Conservation (phyloP, 441 rosid genomes). For the Populus hybrid region DNA sequence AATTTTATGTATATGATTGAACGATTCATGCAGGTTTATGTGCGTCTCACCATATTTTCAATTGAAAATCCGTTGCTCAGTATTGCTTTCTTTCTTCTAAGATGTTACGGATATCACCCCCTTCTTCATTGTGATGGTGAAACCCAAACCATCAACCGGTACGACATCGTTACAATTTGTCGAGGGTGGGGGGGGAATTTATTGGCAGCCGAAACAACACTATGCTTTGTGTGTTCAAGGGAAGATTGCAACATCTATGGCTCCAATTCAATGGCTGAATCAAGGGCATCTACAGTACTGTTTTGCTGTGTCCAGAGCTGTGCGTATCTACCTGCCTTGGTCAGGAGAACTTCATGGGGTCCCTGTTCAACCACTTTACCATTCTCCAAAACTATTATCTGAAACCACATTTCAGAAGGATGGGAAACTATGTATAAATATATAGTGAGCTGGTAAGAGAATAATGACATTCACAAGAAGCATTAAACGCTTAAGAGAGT, state of each 20-base stretch:
- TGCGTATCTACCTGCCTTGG: constrained; percentile 84
- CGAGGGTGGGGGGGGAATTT: background rate
- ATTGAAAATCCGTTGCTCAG: background rate
- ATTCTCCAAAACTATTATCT: constrained; percentile 90
- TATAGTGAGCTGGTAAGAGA: background rate
- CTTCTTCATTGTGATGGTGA: background rate
- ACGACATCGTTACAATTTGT: background rate
- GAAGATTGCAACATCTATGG: constrained; percentile 18
- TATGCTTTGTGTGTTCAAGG: background rate
- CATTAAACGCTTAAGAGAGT: background rate
- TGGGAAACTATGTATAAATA: constrained; percentile 6
- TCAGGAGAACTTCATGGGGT: constrained; percentile 74
- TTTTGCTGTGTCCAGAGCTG: constrained; percentile 96
- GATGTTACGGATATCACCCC: background rate
- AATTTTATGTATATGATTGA: constrained; percentile 11
- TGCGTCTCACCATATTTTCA: background rate
- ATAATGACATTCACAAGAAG: background rate
- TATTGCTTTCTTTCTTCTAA: background rate
- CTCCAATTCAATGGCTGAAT: constrained; percentile 51
- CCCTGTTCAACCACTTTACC: constrained; percentile 98
- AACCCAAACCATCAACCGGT: background rate
- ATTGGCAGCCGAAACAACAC: background rate
- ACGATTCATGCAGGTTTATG: constrained; percentile 5
- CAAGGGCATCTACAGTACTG: constrained; percentile 56
- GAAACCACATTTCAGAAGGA: constrained; percentile 21